These are phyloP conservation scores for Pseudonectria foliicola DNA, from an alignment of 2,329 filamentous ascomycete species.

Conservation along the genomic window DNA sequence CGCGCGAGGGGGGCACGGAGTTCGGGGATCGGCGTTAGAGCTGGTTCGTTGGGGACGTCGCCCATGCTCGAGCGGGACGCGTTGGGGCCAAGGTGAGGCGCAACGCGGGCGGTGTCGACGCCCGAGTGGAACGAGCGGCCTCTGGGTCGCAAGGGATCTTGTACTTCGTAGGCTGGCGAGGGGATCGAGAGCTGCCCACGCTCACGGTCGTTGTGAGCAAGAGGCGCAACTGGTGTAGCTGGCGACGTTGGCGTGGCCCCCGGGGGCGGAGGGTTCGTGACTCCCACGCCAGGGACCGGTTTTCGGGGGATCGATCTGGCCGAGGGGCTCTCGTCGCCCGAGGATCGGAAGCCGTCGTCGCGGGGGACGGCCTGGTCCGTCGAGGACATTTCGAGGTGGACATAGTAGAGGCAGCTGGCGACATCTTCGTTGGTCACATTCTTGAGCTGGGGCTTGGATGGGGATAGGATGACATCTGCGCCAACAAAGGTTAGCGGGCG, in stretches of 20 bases:
- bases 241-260: slow-evolving; percentile 21
- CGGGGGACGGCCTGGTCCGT: slow-evolving; percentile 38
- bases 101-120: slow-evolving; percentile 7
- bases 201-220: slow-evolving; percentile 2
- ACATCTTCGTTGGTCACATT: slow-evolving; percentile 86
- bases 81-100: slow-evolving; percentile 6
- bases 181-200: slow-evolving; percentile 8
- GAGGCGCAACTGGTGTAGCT: not conserved
- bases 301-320: slow-evolving; percentile 45
- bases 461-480: slow-evolving; percentile 86
- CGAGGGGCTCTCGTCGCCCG: slow-evolving; percentile 37
- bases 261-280: slow-evolving; percentile 20
- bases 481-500: slow-evolving; percentile 10
- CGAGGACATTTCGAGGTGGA: slow-evolving; percentile 59
- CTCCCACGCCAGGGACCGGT: slow-evolving; percentile 37
- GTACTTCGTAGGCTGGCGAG: slow-evolving; percentile 10
- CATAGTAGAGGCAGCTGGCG: slow-evolving; percentile 80
- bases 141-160: slow-evolving; percentile 9
- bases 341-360: slow-evolving; percentile 29
- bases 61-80: slow-evolving; percentile 7
- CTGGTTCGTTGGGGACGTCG: not conserved
- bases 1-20: slow-evolving; percentile 16
- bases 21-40: slow-evolving; percentile 7
- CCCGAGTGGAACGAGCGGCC: slow-evolving; percentile 16
- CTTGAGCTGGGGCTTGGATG: slow-evolving; percentile 80